These are phyloP conservation scores for Gnetum montanum DNA, from an alignment of 75 land plant species.

Conservation along the genomic window DNA sequence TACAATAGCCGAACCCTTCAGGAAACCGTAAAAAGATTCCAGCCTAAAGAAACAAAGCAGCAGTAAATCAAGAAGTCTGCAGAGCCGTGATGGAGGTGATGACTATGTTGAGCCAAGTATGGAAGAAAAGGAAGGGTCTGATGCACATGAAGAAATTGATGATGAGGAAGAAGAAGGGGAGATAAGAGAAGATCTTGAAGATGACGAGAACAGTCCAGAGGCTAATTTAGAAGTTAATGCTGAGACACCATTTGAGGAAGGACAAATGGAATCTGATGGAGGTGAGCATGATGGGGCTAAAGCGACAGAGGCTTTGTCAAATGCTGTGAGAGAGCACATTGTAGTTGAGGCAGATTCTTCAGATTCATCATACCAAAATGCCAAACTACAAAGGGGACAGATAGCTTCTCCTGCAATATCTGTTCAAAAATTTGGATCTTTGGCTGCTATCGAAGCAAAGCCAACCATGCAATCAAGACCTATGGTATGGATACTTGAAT, in stretches of 20 bases:
- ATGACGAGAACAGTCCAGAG: constrained; percentile 50
- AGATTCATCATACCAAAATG: constrained; percentile 55
- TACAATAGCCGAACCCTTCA: too few relatives aligned
- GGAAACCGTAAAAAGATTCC: too few relatives aligned
- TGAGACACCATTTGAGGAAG: constrained; percentile 49
- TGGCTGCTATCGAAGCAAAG: constrained; percentile 86
- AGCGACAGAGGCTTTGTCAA: constrained; percentile 17
- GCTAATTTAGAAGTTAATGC: constrained; percentile 13
- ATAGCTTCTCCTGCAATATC: constrained; percentile 33
- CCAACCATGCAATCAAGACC: constrained; percentile 40
- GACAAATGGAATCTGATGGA: constrained; percentile 27
- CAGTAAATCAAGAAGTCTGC: constrained; percentile 18
- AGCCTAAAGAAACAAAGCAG: constrained; percentile 13
- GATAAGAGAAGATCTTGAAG: constrained; percentile 58
- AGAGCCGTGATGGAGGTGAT: constrained; percentile 45
- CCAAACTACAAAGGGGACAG: constrained; percentile 14
- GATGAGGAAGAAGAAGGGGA: constrained; percentile 63
- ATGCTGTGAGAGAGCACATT: constrained; percentile 20
- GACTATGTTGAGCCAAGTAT: constrained; percentile 61
- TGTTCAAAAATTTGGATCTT: constrained; percentile 82
- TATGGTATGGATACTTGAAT: constrained; percentile 44
- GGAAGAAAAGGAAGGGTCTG: constrained; percentile 49
- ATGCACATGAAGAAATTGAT: constrained; percentile 21
- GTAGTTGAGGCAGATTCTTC: constrained; percentile 51
- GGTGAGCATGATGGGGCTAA: constrained; percentile 19